Base-by-base conservation (phyloP, 2,329 filamentous ascomycete species). In the Sclerotinia trifoliorum region DNA sequence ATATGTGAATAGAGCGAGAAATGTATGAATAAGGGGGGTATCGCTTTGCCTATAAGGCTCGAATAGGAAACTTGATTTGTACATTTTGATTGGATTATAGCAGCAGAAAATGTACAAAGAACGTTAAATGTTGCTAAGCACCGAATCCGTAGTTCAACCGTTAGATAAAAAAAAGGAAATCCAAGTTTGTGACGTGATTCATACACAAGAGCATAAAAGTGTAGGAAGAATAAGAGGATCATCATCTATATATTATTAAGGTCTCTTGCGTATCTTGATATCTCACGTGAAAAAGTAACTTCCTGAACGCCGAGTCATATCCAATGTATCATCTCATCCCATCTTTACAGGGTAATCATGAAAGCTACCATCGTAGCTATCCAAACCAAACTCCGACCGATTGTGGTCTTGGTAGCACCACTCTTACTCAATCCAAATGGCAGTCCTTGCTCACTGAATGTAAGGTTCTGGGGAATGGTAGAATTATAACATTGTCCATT, bases 401-500 rank as follows among this genome's bases (percentile, higher is more conserved):
- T 39, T 15, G n/a, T 8, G 46, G 7, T 52, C 46, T 51, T 63
- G 5, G 21, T 54, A 32, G 49, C 52, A 49, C 19, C 58, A 13
- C 74, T 75, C 64, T 75, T 75, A 35, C 74, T 73, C 69, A 76
- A 70, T 3, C 75, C 75, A 68, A 84, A 83, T 1, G 83, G 84
- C 68, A 87, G 73, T 0, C 86, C 88, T 76, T 91, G 89, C 69
- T 84, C 83, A 13, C 83, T 83, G 74, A 92, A 93, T 0, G 90
- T 92, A 54, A 93, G 81, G 70, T 93, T 92, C 78, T 93, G 90
- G 49, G 80, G 78, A 7, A 93, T 83, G 0, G 82, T 83, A 42
- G 78, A 73, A 73, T 93, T 93, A 73, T 86, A 83, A 77, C 91
- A 93, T 68, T 89, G 82, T 1, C 90, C 90, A 56, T 85, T 86